Evolutionary conservation across 345 rosid genomes (phyloP), one percentile per base, ranked within the genome.

Genomic region (Durio zibethinus): DNA sequence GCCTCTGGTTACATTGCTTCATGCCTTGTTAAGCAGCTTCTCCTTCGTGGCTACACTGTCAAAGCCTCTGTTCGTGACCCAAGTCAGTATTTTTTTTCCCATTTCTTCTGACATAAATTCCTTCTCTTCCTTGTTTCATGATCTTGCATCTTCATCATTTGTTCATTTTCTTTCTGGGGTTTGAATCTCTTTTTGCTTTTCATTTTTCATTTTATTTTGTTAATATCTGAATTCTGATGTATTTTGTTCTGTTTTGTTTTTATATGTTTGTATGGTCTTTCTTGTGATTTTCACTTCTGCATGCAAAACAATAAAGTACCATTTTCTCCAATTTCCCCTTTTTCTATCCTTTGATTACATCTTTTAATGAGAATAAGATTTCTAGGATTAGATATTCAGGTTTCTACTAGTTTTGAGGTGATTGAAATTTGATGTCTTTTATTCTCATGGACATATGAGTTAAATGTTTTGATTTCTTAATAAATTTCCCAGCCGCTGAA

Each of bases 21-120:
- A 60, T 85, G 92, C 87, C 71, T 89, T 45, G 86, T 87, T 23
- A 89, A 89, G 83, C 80, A 73, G 38, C 77, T 89, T 68, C 92
- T 89, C 0, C 80, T 36, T 50, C 85, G 80, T 53, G 87, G 86
- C 73, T 87, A 87, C 84, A 83, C 78, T 50, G 89, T 87, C 67
- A 84, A 57, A 35, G 89, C 86, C 70, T 82, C 90, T 10, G 84
- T 87, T 66, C 79, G 87, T 54, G 77, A 86, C 76, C 86, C 87
- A 80, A 59, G 92, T 89, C 60, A 15, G 85, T 81, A 40, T 60
- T 60, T 56, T 75, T 20, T 43, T n/a, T 52, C 7, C 1, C 59
- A 29, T 65, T 33, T 43, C 12, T 33, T 35, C 29, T 53, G 2
- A 59, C 12, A 59, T 59, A 20, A 60, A 29, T 60, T 27, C 18